A percentile compares a stretch with the other conserved stretches of the same genome.
These are phyloP conservation scores for Candida anutae DNA, from an alignment of 1,139 yeast genomes.

Conservation along the genomic window DNA sequence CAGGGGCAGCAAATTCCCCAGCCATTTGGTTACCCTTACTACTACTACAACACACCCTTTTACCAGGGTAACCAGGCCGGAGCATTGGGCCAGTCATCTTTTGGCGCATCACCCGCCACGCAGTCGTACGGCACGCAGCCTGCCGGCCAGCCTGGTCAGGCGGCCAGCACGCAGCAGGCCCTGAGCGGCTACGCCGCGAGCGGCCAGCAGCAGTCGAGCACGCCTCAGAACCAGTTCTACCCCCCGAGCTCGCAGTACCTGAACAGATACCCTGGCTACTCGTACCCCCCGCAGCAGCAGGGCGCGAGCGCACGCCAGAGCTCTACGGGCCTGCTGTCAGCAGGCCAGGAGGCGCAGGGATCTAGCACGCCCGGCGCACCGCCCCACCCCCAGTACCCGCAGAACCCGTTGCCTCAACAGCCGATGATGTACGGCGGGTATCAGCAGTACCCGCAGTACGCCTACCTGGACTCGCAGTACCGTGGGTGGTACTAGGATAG, in stretches of 20 bases:
- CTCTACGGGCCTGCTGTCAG: constrained; percentile 1
- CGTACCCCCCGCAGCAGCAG: constrained; percentile 15
- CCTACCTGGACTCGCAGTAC: constrained; percentile 40
- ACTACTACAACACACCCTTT: constrained; percentile 30
- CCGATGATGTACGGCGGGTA: constrained; percentile 35
- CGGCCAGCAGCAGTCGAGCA: too few relatives aligned
- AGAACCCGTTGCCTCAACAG: constrained; percentile 26
- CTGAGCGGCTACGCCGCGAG: constrained; percentile 29
- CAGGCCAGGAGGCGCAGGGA: constrained; percentile 4
- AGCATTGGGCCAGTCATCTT: neutral
- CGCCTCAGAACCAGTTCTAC: constrained; percentile 27
- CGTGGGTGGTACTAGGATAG: constrained; percentile 17
- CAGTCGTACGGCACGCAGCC: neutral
- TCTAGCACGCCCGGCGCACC: constrained; percentile 10
- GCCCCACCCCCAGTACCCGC: constrained; percentile 17
- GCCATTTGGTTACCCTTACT: constrained; percentile 41
- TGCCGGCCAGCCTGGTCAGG: neutral
- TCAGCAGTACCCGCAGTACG: constrained; percentile 46
- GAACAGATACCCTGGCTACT: constrained; percentile 26
- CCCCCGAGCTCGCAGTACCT: constrained; percentile 30
- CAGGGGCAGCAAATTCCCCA: constrained; percentile 24
- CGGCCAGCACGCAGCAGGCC: neutral
- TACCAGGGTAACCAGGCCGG: too few relatives aligned
- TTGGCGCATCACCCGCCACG: neutral
- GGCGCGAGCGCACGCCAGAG: constrained; percentile 3